A percentile compares a stretch with the other conserved stretches of the same genome.
Conservation (phyloP, 192 early-diverging fungal species). For the Entomortierella chlamydospora region DNA sequence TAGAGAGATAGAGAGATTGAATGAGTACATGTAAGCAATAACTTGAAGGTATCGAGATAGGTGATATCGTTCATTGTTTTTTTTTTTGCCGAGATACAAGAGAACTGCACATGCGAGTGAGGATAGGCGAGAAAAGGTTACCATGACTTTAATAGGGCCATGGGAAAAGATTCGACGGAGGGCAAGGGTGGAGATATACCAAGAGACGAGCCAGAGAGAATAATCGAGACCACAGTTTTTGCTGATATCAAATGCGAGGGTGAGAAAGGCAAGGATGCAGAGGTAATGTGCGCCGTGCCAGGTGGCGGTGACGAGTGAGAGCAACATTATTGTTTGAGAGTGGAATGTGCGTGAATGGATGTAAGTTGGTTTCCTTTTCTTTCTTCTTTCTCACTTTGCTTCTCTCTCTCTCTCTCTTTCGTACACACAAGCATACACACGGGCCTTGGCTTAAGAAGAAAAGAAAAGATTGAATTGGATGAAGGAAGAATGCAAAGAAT, state of each 20-base stretch:
- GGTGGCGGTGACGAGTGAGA: constrained; percentile 30
- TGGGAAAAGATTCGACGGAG: constrained; percentile 26
- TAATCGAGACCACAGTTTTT: constrained; percentile 44
- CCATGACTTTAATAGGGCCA: constrained; percentile 20
- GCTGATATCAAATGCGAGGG: constrained; percentile 37
- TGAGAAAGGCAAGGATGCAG: constrained; percentile 41
- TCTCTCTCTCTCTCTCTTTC: background rate
- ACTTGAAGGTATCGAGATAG: too few species aligned
- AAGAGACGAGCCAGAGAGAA: constrained; percentile 50
- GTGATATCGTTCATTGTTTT: background rate
- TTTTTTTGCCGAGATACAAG: too few species aligned
- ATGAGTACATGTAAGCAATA: background rate
- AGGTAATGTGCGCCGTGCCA: constrained; percentile 47
- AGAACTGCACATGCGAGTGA: background rate
- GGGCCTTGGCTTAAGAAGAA: too few species aligned
- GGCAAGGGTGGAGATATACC: constrained; percentile 25
- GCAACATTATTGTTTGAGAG: constrained; percentile 19
- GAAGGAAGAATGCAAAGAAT: too few species aligned
- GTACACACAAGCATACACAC: background rate
- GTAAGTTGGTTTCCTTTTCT: background rate
- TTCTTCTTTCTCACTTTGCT: too few species aligned
- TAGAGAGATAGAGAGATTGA: background rate
- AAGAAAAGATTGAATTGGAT: too few species aligned
- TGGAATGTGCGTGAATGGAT: background rate
- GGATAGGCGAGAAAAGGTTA: background rate